Conservation (phyloP, 129 eudicot species). For the Saposhnikovia divaricata region DNA sequence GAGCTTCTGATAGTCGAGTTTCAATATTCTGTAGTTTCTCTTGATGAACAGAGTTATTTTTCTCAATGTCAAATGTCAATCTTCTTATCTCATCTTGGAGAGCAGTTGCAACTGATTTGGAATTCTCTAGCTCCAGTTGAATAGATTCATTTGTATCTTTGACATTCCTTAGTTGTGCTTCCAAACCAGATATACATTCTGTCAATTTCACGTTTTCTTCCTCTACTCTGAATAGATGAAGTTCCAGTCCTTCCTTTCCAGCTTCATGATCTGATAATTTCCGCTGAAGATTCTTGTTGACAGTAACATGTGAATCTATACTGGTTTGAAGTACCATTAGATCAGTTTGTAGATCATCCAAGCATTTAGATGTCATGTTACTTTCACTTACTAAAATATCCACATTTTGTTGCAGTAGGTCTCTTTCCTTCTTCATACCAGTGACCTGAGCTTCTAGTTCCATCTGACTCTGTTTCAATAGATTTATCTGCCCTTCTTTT, state of each 20-base stretch:
- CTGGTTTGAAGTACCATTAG: slow-evolving; percentile 38
- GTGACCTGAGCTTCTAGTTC: slow-evolving; percentile 32
- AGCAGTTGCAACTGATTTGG: slow-evolving; percentile 23
- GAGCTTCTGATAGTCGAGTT: slow-evolving; percentile 25
- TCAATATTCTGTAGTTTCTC: slow-evolving; percentile 29
- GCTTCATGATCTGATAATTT: slow-evolving; percentile 40
- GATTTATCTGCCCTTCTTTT: slow-evolving; percentile 17
- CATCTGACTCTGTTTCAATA: slow-evolving; percentile 15
- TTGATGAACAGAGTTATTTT: slow-evolving; percentile 17
- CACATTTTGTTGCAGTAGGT: slow-evolving; percentile 45
- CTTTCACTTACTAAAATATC: slow-evolving; percentile 41
- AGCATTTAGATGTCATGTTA: slow-evolving; percentile 43
- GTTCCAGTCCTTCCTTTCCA: slow-evolving; percentile 37
- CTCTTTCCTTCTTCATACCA: slow-evolving; percentile 36
- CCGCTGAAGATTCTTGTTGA: slow-evolving; percentile 41
- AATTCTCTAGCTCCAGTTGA: slow-evolving; percentile 28
- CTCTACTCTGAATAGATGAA: slow-evolving; percentile 32
- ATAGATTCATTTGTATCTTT: slow-evolving; percentile 26
- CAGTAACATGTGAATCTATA: slow-evolving; percentile 53
- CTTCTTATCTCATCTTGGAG: slow-evolving; percentile 46
- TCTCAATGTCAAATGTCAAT: slow-evolving; percentile 20
- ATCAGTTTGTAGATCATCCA: slow-evolving; percentile 49
- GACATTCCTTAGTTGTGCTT: slow-evolving; percentile 31
- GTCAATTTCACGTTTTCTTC: slow-evolving; percentile 41
- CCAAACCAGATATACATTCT: slow-evolving; percentile 31